Evolutionary conservation across 805 yeast genomes (phyloP).

Genomic region (Yamadazyma tumulicola): DNA sequence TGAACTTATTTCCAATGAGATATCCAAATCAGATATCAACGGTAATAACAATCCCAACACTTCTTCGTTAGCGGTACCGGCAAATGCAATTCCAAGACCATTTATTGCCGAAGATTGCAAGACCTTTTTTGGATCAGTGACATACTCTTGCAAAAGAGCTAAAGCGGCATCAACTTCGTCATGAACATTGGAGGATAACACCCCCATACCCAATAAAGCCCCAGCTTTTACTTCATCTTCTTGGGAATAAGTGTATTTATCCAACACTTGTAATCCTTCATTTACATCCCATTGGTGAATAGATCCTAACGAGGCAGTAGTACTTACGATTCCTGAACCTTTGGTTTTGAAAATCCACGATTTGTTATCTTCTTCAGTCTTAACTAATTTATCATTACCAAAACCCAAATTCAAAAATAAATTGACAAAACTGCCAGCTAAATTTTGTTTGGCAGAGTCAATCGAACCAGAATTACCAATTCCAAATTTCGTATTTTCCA

Average conservation of each 20-base stretch:
- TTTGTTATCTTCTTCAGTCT: constrained; percentile 65
- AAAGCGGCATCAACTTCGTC: constrained; percentile 94
- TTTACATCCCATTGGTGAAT: constrained; percentile 87
- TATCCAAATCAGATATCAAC: constrained; percentile 70
- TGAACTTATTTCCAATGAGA: constrained; percentile 74
- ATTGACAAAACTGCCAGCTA: constrained; percentile 93
- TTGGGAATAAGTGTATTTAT: constrained; percentile 79
- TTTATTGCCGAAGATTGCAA: constrained; percentile 79
- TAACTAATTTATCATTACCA: constrained; percentile 76
- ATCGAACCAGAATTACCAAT: constrained; percentile 51
- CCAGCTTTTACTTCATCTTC: constrained; percentile 93
- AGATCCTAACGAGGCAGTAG: constrained; percentile 90
- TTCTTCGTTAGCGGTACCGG: constrained; percentile 89
- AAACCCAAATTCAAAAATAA: constrained; percentile 89
- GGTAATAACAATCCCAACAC: constrained; percentile 76
- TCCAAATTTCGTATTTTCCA: constrained; percentile 67
- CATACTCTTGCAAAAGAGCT: constrained; percentile 80
- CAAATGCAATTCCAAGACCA: constrained; percentile 92
- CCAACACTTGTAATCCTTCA: constrained; percentile 86
- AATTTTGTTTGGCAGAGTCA: constrained; percentile 92
- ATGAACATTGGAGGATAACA: constrained; percentile 87
- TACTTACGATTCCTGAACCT: constrained; percentile 85
- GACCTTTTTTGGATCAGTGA: constrained; percentile 57
- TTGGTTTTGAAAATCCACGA: constrained; percentile 91
- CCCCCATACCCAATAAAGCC: constrained; percentile 92